phyloP scores from a whole-genome alignment of 768 basidiomycete genomes.

The Suillus subalutaceus region DNA sequence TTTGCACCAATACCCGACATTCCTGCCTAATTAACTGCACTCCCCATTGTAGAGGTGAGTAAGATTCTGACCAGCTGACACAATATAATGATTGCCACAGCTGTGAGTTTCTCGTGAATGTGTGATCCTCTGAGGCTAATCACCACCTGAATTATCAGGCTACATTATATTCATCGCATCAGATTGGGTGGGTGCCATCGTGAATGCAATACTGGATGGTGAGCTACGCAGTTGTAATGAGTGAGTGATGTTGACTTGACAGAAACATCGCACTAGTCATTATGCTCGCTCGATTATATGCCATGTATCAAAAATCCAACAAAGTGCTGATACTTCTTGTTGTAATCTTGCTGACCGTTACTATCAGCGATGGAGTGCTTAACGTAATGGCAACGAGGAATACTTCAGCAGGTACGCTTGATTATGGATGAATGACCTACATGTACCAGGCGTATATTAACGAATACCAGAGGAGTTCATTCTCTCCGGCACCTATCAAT shows the following conservation, averaged over 20 bases:
- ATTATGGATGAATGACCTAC: not conserved
- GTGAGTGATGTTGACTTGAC: not conserved
- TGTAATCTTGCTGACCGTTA: not conserved
- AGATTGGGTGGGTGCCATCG: not conserved
- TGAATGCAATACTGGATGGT: not conserved
- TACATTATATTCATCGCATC: rapidly evolving
- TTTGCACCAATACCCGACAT: not conserved
- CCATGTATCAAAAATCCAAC: not conserved
- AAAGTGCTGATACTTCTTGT: not conserved
- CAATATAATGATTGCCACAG: no score
- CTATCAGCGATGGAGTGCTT: not conserved
- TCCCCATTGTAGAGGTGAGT: no score
- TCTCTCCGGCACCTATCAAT: not conserved
- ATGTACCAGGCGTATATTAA: not conserved
- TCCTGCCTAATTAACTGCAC: no score
- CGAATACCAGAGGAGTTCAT: not conserved
- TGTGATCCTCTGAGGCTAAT: no score
- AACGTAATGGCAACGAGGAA: not conserved
- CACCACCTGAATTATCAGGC: not conserved
- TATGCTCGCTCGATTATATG: not conserved
- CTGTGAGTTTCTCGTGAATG: no score
- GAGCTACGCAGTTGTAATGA: not conserved
- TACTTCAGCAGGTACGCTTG: not conserved
- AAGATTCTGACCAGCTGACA: no score
- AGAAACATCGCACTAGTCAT: not conserved